Evolutionary conservation across 2,329 filamentous ascomycete species (phyloP).

Genomic region (Hymenoscyphus fructigenus): DNA sequence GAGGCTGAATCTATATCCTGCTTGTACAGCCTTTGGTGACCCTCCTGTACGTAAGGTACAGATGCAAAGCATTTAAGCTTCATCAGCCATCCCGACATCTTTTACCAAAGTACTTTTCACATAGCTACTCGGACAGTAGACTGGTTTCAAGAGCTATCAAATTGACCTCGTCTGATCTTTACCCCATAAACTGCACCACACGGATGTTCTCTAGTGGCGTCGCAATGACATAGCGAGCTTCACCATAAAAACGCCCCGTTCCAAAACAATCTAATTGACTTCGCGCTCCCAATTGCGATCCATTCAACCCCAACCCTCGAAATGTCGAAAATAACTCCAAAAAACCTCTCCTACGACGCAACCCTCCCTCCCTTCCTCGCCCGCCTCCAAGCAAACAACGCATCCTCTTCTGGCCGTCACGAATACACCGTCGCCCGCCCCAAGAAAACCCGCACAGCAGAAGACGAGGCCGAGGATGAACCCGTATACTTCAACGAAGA

Average conservation of each 20-base stretch:
- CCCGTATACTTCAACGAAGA: constrained; percentile 74
- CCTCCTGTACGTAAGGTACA: background rate
- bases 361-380: constrained; percentile 61
- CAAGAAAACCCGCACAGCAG: constrained; percentile 54
- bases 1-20: constrained; percentile 20
- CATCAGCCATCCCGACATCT: background rate
- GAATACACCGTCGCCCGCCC: constrained; percentile 35
- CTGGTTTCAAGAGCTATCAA: background rate
- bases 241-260: background rate
- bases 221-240: background rate
- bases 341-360: constrained; percentile 66
- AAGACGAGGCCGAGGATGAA: constrained; percentile 73
- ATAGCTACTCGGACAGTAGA: no score
- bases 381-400: constrained; percentile 53
- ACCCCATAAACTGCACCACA: background rate
- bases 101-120: background rate
- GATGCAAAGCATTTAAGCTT: background rate
- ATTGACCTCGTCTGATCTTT: background rate
- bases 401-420: constrained; percentile 48
- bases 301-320: background rate
- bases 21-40: background rate
- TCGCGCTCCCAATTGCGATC: background rate
- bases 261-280: no score
- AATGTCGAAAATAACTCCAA: constrained; percentile 63
- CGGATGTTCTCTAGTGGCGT: background rate